phyloP scores from a whole-genome alignment of 78 protist genomes.

The Bigelowiella natans region DNA sequence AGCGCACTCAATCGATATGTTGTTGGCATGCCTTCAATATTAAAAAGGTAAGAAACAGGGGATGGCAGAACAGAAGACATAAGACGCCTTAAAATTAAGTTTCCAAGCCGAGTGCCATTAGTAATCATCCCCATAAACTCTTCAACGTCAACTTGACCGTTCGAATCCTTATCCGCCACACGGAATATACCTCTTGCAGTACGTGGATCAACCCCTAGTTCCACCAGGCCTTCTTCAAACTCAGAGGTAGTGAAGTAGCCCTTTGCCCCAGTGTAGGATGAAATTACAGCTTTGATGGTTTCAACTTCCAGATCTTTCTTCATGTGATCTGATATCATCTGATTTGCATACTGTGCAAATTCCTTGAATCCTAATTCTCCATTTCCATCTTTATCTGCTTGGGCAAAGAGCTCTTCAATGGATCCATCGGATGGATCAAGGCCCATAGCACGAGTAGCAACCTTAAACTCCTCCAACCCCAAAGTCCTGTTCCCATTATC shows the following conservation, averaged over 20 bases:
- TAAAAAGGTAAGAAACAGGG: not conserved
- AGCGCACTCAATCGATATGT: not conserved
- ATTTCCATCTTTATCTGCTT: not conserved
- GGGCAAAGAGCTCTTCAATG: not conserved
- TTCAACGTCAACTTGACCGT: not conserved
- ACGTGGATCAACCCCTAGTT: not conserved
- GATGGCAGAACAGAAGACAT: not conserved
- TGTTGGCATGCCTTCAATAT: not conserved
- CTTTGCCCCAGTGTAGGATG: not conserved
- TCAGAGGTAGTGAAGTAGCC: not conserved
- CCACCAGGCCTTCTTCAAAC: not conserved
- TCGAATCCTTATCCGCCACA: not conserved
- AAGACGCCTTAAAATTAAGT: not conserved
- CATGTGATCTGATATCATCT: not conserved
- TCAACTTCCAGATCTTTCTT: not conserved
- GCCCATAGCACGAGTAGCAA: not conserved
- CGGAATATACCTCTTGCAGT: not conserved
- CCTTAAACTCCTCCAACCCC: not conserved
- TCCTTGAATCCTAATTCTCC: not conserved
- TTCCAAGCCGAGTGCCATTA: not conserved
- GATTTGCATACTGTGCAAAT: not conserved
- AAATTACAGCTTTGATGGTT: not conserved
- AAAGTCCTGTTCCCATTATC: not conserved
- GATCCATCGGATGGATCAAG: not conserved
- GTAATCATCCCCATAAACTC: not conserved